A percentile compares a stretch with the other conserved stretches of the same genome.
These are phyloP conservation scores for Ceriops zippeliana DNA, from an alignment of 345 rosid genomes.

Conservation along the genomic window DNA sequence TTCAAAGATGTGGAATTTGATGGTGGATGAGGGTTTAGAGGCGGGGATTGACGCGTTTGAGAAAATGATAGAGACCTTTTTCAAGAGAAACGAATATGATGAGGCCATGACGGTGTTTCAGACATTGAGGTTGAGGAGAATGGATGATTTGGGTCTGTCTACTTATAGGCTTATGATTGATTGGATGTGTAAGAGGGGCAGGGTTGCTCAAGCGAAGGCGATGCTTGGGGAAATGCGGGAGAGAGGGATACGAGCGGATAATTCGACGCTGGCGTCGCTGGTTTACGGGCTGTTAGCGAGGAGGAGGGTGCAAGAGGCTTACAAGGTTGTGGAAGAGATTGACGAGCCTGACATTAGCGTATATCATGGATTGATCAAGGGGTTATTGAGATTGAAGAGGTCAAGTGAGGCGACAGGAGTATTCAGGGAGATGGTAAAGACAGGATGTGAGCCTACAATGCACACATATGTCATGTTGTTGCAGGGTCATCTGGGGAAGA, in stretches of 20 bases:
- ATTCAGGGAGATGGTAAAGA: conserved; percentile 74
- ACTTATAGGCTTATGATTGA: conserved; percentile 63
- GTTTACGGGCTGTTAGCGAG: conserved; percentile 54
- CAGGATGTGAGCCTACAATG: conserved; percentile 85
- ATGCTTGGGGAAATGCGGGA: conserved; percentile 66
- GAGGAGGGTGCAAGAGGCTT: conserved; percentile 58
- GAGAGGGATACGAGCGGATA: conserved; percentile 56
- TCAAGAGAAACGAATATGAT: conserved; percentile 49
- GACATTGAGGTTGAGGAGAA: conserved; percentile 44
- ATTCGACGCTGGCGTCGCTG: conserved; percentile 39
- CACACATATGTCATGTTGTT: conserved; percentile 80
- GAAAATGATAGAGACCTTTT: conserved; percentile 57
- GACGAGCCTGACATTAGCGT: conserved; percentile 56
- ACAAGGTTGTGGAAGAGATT: conserved; percentile 31
- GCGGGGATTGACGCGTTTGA: conserved; percentile 53
- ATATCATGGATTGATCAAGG: conserved; percentile 73
- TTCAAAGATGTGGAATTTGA: conserved; percentile 68
- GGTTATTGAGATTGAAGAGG: conserved; percentile 56
- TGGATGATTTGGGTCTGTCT: conserved; percentile 52
- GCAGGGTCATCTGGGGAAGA: conserved; percentile 88
- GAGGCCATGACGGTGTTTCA: conserved; percentile 68
- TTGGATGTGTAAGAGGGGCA: conserved; percentile 75
- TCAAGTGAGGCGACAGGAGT: conserved; percentile 66
- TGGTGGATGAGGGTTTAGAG: conserved; percentile 68
- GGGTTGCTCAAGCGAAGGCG: conserved; percentile 36